These are phyloP conservation scores for Quillaja saponaria DNA, from an alignment of 306 rosid genomes.

Conservation along the genomic window DNA sequence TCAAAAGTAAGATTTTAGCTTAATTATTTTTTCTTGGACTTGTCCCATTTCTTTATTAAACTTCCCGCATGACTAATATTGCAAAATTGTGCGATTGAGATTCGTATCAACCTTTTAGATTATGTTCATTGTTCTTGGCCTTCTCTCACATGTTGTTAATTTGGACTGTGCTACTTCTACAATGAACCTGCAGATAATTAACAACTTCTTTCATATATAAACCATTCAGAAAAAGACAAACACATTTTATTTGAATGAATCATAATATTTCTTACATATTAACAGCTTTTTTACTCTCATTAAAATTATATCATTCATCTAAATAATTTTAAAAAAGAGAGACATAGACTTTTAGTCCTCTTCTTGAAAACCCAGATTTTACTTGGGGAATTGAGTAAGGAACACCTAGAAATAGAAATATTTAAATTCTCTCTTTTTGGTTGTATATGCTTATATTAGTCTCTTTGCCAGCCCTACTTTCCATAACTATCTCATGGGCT, in stretches of 20 bases:
- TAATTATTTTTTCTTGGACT: not conserved
- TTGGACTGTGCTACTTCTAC: slow-evolving; percentile 35
- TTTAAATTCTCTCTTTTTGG: slow-evolving; percentile 31
- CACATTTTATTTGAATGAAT: slow-evolving; percentile 35
- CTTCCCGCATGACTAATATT: slow-evolving; percentile 31
- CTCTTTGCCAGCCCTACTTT: slow-evolving; percentile 25
- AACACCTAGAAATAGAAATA: slow-evolving; percentile 40
- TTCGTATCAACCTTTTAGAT: slow-evolving; percentile 54
- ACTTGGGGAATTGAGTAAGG: slow-evolving; percentile 53
- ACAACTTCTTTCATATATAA: not conserved
- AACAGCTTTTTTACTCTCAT: too few species aligned
- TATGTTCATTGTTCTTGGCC: slow-evolving; percentile 56
- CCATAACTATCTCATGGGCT: slow-evolving; percentile 38
- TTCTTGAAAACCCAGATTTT: slow-evolving; percentile 39
- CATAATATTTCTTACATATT: slow-evolving; percentile 26
- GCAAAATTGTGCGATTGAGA: slow-evolving; percentile 35
- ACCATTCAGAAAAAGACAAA: too few species aligned
- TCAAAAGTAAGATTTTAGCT: too few species aligned
- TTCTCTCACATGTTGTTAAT: slow-evolving; percentile 25
- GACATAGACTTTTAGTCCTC: slow-evolving; percentile 35
- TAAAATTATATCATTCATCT: too few species aligned
- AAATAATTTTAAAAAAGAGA: slow-evolving; percentile 46
- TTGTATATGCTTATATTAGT: slow-evolving; percentile 26
- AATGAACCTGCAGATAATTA: slow-evolving; percentile 27
- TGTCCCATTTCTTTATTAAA: not conserved